Evolutionary conservation across 1,284 basidiomycete species (phyloP), one percentile per base, ranked within the genome.

Genomic region (Microbotryum saponariae): DNA sequence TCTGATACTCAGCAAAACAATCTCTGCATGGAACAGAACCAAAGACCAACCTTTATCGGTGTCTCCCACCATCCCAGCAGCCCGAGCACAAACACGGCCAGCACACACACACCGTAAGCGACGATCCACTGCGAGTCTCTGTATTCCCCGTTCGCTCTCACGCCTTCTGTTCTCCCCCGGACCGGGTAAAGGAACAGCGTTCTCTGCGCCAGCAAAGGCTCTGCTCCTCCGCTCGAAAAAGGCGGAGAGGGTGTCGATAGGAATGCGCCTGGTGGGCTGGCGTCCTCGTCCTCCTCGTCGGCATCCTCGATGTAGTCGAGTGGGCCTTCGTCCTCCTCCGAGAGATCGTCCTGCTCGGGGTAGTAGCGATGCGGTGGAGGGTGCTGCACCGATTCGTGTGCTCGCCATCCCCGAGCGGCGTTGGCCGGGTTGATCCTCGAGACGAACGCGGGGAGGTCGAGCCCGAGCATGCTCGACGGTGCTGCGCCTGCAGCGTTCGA

Each of bases 101-200:
- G 29, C 31, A 62, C 21, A 14, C 33, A 42, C 8, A 46, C 25
- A 12, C 63, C 65, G 49, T 67, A 67, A 14, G 55, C 54, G 25
- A 29, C 63, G 54, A 67, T 64, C 65, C 66, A 68, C 2, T 8
- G 14, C 33, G 63, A 55, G 46, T 65, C 63, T 9, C 58, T 49
- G 51, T 59, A 66, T 37, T 42, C 53, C 12, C 44, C 18, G 1
- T 51, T 52, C 7, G 25, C 46, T 27, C 54, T 37, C 20, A 12
- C 33, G 21, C 42, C 50, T 2, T 18, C 47, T 6, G 25, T 6
- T 3, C 51, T 53, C 1, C 59, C 54, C 20, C 44, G 23, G 1
- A 45, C 51, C 2, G 65, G 65, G 47, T 67, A 64, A 8, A 67
- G 61, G 51, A 56, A 62, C 7, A 67, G 56, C 29, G 65, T 61